Evolutionary conservation across 805 yeast genomes (phyloP), one percentile per base, ranked within the genome.

Genomic region (Lachancea thermotolerans): DNA sequence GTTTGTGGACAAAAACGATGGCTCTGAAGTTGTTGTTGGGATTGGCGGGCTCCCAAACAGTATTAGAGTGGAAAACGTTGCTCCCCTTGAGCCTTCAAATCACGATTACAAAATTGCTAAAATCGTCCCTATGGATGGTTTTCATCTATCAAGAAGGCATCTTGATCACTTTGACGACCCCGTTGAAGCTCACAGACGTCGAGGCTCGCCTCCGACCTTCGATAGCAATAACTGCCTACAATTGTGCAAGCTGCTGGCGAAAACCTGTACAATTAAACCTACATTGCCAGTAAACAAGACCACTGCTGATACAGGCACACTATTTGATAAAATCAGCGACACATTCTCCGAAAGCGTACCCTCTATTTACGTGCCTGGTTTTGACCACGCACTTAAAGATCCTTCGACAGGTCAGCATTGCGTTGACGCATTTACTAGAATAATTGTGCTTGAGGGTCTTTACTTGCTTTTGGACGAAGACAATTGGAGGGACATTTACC

Each of bases 171-270:
- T 85, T 57, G 64, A 68, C 9, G 77, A 87, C 52, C 72, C 86
- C 0, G 68, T 59, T 10, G 68, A 65, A 30, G 91, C 95, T 0
- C 65, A 78, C 28, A 60, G 65, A 25, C 70, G 86, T 49, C 72
- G 97, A 40, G 97, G 97, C 0, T 83, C 96, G 0, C 95, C 96
- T 1, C 77, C 72, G 53, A 89, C 97, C 0, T 91, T 90, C 66
- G 90, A 90, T 57, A 76, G 84, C 5, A 58, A 64, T 10, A 71
- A 65, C 46, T 64, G 56, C 45, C 41, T 54, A 10, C 55, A 58
- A 39, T 41, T 64, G 21, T 54, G 61, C 35, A 47, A 47, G 28
- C 36, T 52, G 3, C 37, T 61, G 11, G 50, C 56, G 12, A 42
- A 49, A 37, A 57, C 59, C 1, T 48, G 53, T 30, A 28, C 30